Base-by-base conservation (phyloP, 1,284 basidiomycete species). In the Heimioporus punctisporus region DNA sequence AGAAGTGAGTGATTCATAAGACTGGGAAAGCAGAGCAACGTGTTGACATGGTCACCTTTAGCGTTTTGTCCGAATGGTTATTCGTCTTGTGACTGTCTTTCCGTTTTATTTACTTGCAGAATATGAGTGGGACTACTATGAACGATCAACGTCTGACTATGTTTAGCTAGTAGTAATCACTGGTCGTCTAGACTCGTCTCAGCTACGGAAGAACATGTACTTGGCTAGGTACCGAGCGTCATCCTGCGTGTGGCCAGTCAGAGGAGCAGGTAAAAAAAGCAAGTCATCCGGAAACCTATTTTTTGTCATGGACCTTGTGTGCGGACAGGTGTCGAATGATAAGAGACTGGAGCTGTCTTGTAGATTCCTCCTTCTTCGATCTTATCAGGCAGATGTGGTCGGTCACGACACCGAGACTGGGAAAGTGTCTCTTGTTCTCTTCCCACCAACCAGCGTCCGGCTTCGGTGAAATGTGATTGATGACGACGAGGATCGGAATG, bases 401-500 rank as follows among this genome's bases (percentile, higher is more conserved):
- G 2, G 50, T 56, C 19, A 58, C 52, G 6, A 46, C 26, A 30
- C 42, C 23, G 17, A 61, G 63, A 14, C 58, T 56, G 3, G 63
- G 52, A 12, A 64, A 66, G 43, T 67, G 60, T 19, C 49, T 63
- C 27, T 56, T 52, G 28, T 67, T 67, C 43, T 55, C 55, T 26
- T 61, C 55, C 63, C 63, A 64, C 63, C 63, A 67, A 7, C 50
- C 37, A 31, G 37, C 25, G 31, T 65, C 51, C 2, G 65, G 65
- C 23, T 47, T 52, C 4, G 62, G 62, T 10, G 63, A 23, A 14
- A 56, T 56, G 30, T 65, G 63, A 31, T 52, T 67, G 53, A 64
- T 49, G 30, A 64, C 61, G 30, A 67, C 53, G n/a, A 64, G 56
- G 47, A 64, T 47, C 1, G 60, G 63, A 7, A 67, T 50, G 5